Conservation (phyloP, 345 rosid genomes). For the Lepidium africanum region DNA sequence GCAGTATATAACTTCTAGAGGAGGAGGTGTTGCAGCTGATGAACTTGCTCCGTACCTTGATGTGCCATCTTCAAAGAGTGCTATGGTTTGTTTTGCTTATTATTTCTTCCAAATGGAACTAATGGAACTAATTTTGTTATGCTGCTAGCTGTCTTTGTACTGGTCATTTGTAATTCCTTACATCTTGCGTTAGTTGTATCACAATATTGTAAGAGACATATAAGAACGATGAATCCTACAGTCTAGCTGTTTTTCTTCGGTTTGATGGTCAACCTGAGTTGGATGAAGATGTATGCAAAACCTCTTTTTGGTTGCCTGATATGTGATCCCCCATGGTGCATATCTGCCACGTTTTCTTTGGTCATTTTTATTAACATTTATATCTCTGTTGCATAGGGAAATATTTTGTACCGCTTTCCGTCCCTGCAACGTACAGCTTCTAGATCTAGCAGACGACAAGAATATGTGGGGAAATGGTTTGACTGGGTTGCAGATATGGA, state of each 20-base stretch:
- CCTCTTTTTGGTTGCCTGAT: background rate
- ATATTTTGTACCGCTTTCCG: slow-evolving; percentile 82
- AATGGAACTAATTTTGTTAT: background rate
- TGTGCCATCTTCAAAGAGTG: slow-evolving; percentile 40
- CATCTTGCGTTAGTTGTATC: background rate
- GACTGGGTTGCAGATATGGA: slow-evolving; percentile 74
- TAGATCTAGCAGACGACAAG: slow-evolving; percentile 63
- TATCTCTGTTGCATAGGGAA: slow-evolving; percentile 48
- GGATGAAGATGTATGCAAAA: slow-evolving; percentile 75
- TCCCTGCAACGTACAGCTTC: slow-evolving; percentile 93
- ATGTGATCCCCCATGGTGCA: background rate
- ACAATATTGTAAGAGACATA: background rate
- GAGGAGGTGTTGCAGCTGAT: slow-evolving; percentile 87
- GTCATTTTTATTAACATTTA: background rate
- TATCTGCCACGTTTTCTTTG: background rate
- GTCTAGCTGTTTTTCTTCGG: slow-evolving; percentile 81
- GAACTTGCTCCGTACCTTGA: slow-evolving; percentile 88
- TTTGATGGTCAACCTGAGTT: slow-evolving; percentile 97
- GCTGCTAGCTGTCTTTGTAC: slow-evolving; percentile 1
- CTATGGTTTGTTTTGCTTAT: slow-evolving; percentile 39
- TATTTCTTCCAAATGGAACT: background rate
- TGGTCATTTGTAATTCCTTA: background rate
- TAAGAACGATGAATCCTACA: slow-evolving; percentile 88
- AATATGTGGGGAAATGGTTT: slow-evolving; percentile 76
- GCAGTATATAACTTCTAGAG: slow-evolving; percentile 73